Percentiles rank a stretch among this genome's conserved stretches.
phyloP scores from a whole-genome alignment of 176 grass and related monocot species.

The Eragrostis nindensis region DNA sequence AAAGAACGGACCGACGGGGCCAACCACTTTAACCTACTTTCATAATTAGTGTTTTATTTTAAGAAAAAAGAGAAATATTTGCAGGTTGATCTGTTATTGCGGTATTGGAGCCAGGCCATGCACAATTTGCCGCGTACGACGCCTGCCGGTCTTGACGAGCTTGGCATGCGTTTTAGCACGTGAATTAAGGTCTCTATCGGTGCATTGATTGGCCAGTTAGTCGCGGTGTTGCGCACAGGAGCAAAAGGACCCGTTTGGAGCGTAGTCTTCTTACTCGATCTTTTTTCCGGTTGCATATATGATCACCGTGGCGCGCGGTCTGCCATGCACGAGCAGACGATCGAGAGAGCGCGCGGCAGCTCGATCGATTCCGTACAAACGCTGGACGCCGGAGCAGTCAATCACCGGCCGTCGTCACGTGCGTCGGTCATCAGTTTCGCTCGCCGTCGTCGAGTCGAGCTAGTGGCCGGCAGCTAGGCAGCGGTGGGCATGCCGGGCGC shows the following conservation, averaged over 20 bases:
- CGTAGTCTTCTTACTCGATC: background rate
- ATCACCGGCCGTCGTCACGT: no score
- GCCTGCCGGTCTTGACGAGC: background rate
- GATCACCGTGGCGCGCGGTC: background rate
- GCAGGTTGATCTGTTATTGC: no score
- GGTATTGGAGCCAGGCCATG: no score
- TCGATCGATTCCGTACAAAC: no score
- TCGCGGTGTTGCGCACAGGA: background rate
- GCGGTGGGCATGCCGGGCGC: background rate
- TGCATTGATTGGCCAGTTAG: background rate
- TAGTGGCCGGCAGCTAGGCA: no score
- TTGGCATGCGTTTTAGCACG: background rate
- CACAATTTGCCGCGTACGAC: no score
- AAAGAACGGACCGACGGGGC: background rate
- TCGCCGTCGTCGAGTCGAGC: background rate
- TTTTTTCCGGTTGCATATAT: background rate
- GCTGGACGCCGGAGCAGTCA: background rate
- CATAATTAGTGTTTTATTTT: background rate
- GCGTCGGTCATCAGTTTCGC: no score
- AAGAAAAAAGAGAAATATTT: background rate
- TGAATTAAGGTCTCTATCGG: background rate
- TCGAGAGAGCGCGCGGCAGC: no score
- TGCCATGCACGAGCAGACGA: background rate
- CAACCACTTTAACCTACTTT: no score
- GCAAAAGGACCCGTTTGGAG: background rate